Percentiles rank a stretch among this genome's conserved stretches.
Conservation (phyloP, 2,329 filamentous ascomycete species). For the Diaporthe aspalathi region DNA sequence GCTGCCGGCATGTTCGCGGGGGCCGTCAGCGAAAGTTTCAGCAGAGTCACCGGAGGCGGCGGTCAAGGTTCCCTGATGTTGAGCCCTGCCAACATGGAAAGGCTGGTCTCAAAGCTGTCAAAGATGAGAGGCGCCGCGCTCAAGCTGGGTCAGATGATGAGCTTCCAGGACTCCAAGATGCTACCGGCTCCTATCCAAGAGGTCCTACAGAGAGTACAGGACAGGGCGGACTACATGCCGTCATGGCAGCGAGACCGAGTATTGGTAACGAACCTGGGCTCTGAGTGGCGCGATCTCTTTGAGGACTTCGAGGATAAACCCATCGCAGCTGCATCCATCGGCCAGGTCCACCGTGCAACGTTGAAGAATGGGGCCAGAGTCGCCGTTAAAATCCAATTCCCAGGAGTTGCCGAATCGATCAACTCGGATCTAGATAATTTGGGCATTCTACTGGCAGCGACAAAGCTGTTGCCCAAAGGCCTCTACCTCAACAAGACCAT, state of each 20-base stretch:
- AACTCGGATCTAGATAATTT: slow-evolving; percentile 97
- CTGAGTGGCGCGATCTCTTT: slow-evolving; percentile 87
- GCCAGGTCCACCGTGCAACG: slow-evolving; percentile 90
- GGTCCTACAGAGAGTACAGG: slow-evolving; percentile 93
- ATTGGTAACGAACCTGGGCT: slow-evolving; percentile 79
- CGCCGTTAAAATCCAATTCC: slow-evolving; percentile 97
- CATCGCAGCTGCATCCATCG: slow-evolving; percentile 95
- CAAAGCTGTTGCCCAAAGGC: slow-evolving; percentile 88
- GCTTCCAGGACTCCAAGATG: slow-evolving; percentile 97
- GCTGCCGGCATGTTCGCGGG: slow-evolving; percentile 96
- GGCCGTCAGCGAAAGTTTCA: slow-evolving; percentile 85
- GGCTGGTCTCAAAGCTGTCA: slow-evolving; percentile 90
- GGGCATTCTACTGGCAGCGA: slow-evolving; percentile 88
- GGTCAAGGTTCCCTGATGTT: slow-evolving; percentile 83
- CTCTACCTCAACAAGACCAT: slow-evolving; percentile 98
- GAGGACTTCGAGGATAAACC: slow-evolving; percentile 88
- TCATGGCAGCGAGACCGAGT: slow-evolving; percentile 91
- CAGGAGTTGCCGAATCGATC: slow-evolving; percentile 94
- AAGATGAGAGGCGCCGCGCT: slow-evolving; percentile 97
- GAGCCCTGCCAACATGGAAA: slow-evolving; percentile 90
- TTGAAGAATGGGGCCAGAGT: slow-evolving; percentile 81
- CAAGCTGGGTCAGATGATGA: slow-evolving; percentile 98
- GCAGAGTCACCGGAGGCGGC: slow-evolving; percentile 78
- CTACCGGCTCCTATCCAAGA: slow-evolving; percentile 87
- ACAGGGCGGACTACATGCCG: slow-evolving; percentile 98